Base-by-base conservation (phyloP, 2,329 filamentous ascomycete genomes). In the Spiromastix sp. region DNA sequence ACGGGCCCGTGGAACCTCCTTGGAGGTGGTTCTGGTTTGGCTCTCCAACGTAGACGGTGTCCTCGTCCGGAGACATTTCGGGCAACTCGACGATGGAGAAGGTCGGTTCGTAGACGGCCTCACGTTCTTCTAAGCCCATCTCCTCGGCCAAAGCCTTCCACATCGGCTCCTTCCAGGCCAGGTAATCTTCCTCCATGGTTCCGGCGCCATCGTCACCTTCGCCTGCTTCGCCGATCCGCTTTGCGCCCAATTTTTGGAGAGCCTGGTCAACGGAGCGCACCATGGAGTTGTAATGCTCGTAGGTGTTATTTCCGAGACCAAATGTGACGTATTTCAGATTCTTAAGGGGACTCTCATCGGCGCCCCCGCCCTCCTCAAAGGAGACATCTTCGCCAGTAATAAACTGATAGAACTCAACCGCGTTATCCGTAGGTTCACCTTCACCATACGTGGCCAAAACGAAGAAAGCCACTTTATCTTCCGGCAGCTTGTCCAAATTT, bases 91-190 rank as follows among this genome's bases (percentile, higher is more conserved):
- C 74, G 48, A 98, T 79, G 48, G 75, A 77, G 56, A 95, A 95
- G 39, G 87, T 78, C 32, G 91, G 85, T 59, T 98, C 93, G 59
- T 96, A 98, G 41, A 93, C 79, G 42, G 87, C 85, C 58, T 98
- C 93, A 40, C 91, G 86, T 65, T 98, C 91, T 62, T 96, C 83
- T 37, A 98, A 68, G 36, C 76, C 76, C 81, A 98, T 85, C 55
- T 84, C 78, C 46, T 84, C 74, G 16, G 81, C 71, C 35, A 98
- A 70, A 41, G 82, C 83, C 50, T 74, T 69, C 91, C 93, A 98
- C 91, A 98, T 98, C 42, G 87, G 87, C 53, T 98, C 91, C 67
- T 98, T 98, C 91, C 91, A 98, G 46, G 89, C 85, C 51, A 98
- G 67, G 61, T 96, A 98, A 54, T 98, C 93, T 66, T 98, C 93